These are phyloP conservation scores for Ramularia endophylla DNA, from an alignment of 2,329 filamentous ascomycete species.

Conservation along the genomic window DNA sequence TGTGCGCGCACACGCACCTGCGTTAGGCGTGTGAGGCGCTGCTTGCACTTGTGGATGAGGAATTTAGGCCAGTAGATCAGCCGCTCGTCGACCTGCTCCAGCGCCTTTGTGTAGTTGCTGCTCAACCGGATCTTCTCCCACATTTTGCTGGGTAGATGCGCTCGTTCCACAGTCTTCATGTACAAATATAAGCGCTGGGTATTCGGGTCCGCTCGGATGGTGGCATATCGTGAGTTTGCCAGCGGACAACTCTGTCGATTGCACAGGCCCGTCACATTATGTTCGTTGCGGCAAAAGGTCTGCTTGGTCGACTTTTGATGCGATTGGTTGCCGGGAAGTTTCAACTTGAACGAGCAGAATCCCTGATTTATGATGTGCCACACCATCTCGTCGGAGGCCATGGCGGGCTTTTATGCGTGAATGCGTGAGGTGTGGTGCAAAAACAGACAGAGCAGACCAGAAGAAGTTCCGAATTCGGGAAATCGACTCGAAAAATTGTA, in stretches of 20 bases:
- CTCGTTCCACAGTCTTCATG: constrained; percentile 90
- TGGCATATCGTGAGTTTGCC: constrained; percentile 89
- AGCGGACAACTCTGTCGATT: constrained; percentile 85
- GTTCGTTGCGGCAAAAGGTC: constrained; percentile 87
- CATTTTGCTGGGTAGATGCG: constrained; percentile 81
- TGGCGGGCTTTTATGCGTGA: too few species aligned
- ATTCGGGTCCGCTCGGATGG: constrained; percentile 73
- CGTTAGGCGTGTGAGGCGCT: constrained; percentile 82
- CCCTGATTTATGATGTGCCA: constrained; percentile 97
- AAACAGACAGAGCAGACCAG: too few species aligned
- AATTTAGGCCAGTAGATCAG: constrained; percentile 95
- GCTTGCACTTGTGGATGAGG: constrained; percentile 90
- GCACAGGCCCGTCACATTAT: constrained; percentile 56
- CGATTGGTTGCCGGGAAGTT: constrained; percentile 41
- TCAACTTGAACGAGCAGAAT: constrained; percentile 92
- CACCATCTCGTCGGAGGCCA: constrained; percentile 93
- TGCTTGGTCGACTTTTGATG: constrained; percentile 68
- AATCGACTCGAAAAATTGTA: too few species aligned
- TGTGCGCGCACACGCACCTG: constrained; percentile 79
- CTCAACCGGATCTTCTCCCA: constrained; percentile 93
- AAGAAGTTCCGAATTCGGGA: too few species aligned
- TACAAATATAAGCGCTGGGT: constrained; percentile 87
- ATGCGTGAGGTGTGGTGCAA: too few species aligned
- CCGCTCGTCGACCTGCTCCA: constrained; percentile 78
- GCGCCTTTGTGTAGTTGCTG: constrained; percentile 82